Base-by-base conservation (phyloP, 148 eudicot species). In the Polygonum aviculare region DNA sequence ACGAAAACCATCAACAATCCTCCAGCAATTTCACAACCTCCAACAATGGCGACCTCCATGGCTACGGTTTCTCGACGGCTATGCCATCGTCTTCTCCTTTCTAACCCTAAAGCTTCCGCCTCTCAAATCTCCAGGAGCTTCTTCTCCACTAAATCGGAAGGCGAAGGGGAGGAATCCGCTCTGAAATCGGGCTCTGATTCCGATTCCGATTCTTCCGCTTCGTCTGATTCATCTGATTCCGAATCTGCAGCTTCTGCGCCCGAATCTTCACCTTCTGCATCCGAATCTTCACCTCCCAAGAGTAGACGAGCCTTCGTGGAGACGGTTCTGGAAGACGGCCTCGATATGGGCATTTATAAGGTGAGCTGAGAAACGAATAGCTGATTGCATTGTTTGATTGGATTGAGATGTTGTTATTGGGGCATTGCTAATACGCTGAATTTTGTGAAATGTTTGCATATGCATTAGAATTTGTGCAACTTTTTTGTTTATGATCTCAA, bases 331-430 rank as follows among this genome's bases (percentile, higher is more conserved):
- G 93, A 91, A 49, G 85, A 82, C 65, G 98, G 98, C 75, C 60
- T 90, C 0, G 98, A 93, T 50, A 60, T 71, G 3, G 96, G 98
- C 81, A 71, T 91, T 81, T 91, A 83, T 81, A 93, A 87, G 93
- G 94, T 89, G 80, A 35, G 55, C 26, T 36, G 21, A 38, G 3
- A 36, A 5, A 2, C 15, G 12, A 55, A 0, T 51, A 41, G 52
- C 49, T 14, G 19, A 12, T 15, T 67, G 10, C 72, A 67, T 36
- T 67, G 44, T 36, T 67, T 36, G 21, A 47, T 16, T 72, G 7
- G 11, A 47, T 3, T 40, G 51, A 54, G 15, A 5, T 21, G 26
- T 22, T 26, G 10, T 14, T 26, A 33, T 60, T 3, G 14, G 60
- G 22, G 21, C 60, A 54, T 54, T 54, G 60, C 3, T 62, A 10